Percentiles rank a stretch among this genome's conserved stretches.
Conservation (phyloP, 805 yeast genomes). For the Candida piceae region DNA sequence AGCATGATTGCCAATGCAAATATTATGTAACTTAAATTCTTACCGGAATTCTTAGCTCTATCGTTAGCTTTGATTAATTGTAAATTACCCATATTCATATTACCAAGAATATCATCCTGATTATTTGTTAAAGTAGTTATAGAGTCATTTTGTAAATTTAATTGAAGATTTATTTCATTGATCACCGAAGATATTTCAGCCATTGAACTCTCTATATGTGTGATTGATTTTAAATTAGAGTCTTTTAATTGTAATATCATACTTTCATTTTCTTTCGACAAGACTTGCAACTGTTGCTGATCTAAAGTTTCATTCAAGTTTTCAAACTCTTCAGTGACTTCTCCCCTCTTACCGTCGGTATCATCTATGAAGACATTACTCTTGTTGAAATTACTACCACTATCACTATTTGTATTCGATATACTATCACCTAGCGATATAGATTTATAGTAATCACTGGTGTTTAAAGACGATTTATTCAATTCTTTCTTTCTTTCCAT, state of each 20-base stretch:
- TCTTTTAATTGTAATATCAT: slow-evolving; percentile 47
- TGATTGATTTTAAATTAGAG: slow-evolving; percentile 57
- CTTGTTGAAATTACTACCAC: neutral
- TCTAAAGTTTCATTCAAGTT: slow-evolving; percentile 26
- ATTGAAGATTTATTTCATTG: slow-evolving; percentile 66
- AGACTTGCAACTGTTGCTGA: slow-evolving; percentile 53
- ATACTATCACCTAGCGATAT: too few relatives aligned
- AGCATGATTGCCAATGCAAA: slow-evolving; percentile 51
- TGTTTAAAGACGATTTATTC: slow-evolving; percentile 26
- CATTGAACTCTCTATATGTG: slow-evolving; percentile 55
- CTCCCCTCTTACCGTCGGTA: slow-evolving; percentile 30
- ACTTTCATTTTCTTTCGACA: slow-evolving; percentile 56
- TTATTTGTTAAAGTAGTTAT: slow-evolving; percentile 59
- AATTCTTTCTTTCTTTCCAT: slow-evolving; percentile 37
- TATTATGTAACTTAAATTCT: slow-evolving; percentile 50
- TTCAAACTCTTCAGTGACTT: slow-evolving; percentile 31
- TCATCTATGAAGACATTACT: slow-evolving; percentile 17
- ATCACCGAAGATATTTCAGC: slow-evolving; percentile 73
- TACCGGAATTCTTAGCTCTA: slow-evolving; percentile 57
- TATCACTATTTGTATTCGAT: slow-evolving; percentile 1
- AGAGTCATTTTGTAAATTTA: slow-evolving; percentile 66
- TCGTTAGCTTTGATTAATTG: slow-evolving; percentile 64
- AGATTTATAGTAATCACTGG: slow-evolving; percentile 13
- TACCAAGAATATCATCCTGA: slow-evolving; percentile 60
- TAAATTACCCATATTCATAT: slow-evolving; percentile 66